Conservation (phyloP, 495 filamentous ascomycete genomes). For the Rostrohypoxylon terebratum region DNA sequence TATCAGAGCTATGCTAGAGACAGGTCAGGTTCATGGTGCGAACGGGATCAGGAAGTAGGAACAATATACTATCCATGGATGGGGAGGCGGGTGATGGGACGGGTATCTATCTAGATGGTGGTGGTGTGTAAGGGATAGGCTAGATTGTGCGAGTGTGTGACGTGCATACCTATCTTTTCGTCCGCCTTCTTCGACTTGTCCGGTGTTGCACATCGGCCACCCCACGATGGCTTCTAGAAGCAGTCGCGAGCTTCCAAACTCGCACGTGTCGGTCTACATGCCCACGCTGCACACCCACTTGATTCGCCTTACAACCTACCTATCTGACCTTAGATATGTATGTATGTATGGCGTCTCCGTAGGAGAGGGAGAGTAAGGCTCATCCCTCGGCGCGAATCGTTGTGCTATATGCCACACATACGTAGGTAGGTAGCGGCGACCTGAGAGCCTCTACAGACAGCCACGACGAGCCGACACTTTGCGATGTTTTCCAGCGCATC, state of each 20-base stretch:
- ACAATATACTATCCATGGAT: background rate
- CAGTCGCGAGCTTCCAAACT: conserved; percentile 12
- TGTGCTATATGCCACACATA: background rate
- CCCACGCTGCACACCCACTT: background rate
- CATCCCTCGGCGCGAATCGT: background rate
- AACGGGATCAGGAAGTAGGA: background rate
- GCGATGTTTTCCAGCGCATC: conserved; percentile 5
- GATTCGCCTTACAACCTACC: conserved; percentile 2
- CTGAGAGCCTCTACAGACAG: background rate
- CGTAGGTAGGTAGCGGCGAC: background rate
- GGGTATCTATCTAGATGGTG: conserved; percentile 5
- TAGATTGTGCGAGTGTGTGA: conserved; percentile 5
- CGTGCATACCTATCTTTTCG: background rate
- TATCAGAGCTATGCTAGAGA: background rate
- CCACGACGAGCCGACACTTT: conserved; percentile 8
- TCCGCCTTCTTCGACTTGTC: background rate
- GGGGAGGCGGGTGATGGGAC: background rate
- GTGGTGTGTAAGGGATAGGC: background rate
- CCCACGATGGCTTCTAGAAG: conserved; percentile 25
- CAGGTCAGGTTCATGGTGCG: background rate
- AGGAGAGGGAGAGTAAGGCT: background rate
- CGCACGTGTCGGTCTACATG: background rate
- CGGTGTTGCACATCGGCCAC: background rate
- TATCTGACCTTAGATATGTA: background rate
- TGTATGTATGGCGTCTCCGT: background rate